Evolutionary conservation across 345 rosid species (phyloP), one percentile per base, ranked within the genome.

Genomic region (Nasturtium officinale): DNA sequence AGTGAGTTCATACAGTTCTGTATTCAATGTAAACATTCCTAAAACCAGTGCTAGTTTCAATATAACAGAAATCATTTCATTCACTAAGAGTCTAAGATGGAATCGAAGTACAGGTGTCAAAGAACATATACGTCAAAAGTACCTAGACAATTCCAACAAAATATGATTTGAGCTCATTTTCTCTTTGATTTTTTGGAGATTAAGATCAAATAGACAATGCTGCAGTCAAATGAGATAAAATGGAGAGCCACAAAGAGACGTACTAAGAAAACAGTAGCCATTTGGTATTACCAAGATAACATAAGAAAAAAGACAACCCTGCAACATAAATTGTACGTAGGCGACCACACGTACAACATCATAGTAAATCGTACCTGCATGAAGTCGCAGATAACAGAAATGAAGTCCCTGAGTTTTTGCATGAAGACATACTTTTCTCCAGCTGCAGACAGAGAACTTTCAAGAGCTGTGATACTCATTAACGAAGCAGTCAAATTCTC

Each of bases 361-460:
- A 83, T 69, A 82, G 75, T 35, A 81, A 74, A 43, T 67, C 90
- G 53, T 91, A 95, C 98, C 98, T 95, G 93, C 92, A 95, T 85
- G 83, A 95, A 91, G 77, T 90, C 94, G 82, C 97, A 91, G 82
- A 90, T 75, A 84, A 87, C 90, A 85, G 99, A 88, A 83, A 95
- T 81, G 83, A 85, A 95, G 88, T 88, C 85, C 83, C 96, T 96
- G 78, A 95, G 92, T 87, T 90, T 90, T 86, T 95, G 98, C 99
- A 90, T 87, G 89, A 90, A 95, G 82, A 95, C 83, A 91, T 83
- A 95, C 96, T 88, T 91, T 89, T 95, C 98, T 83, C 92, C 92
- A 66, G 98, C 96, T 51, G 89, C 94, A 75, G 90, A 70, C 48
- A 87, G 78, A 76, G 96, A 83, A 64, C 80, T 86, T 66, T 95